Conservation (phyloP, 345 rosid genomes). For the Camelina laxa region DNA sequence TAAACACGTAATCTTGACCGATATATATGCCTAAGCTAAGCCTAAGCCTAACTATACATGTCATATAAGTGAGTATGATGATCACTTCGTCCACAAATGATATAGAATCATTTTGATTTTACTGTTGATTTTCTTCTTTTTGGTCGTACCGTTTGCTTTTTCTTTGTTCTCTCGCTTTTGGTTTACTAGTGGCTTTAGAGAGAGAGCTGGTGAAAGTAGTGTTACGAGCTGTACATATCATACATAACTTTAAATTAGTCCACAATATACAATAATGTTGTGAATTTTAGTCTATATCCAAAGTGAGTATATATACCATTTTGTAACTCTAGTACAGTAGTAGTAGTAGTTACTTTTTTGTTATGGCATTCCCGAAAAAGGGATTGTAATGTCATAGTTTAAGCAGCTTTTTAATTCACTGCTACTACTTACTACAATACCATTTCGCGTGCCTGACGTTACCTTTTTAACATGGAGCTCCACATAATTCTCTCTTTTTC, state of each 20-base stretch:
- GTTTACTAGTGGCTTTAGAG: constrained; percentile 7
- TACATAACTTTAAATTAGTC: background rate
- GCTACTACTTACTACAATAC: background rate
- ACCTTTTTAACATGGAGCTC: constrained; percentile 39
- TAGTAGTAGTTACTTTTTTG: background rate
- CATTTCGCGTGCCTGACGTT: constrained; percentile 43
- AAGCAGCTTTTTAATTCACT: constrained; percentile 33
- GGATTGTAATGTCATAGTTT: background rate
- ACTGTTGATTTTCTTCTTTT: constrained; percentile 33
- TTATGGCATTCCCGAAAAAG: constrained; percentile 33
- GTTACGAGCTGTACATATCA: background rate
- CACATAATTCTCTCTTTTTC: constrained; percentile 6
- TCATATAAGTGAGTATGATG: constrained; percentile 3
- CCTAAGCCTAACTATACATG: background rate
- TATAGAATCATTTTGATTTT: constrained; percentile 22
- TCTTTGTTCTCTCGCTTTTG: constrained; percentile 36
- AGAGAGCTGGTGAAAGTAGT: constrained; percentile 16
- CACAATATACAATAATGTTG: constrained; percentile 6
- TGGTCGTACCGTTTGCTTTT: constrained; percentile 36
- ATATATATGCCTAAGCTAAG: background rate
- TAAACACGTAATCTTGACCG: constrained; percentile 9
- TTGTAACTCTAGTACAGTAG: too few species aligned
- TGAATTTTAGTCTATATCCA: background rate
- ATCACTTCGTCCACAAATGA: constrained; percentile 21
- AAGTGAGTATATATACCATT: background rate